Base-by-base conservation (phyloP, 768 basidiomycete species). In the Rickenella mellea region DNA sequence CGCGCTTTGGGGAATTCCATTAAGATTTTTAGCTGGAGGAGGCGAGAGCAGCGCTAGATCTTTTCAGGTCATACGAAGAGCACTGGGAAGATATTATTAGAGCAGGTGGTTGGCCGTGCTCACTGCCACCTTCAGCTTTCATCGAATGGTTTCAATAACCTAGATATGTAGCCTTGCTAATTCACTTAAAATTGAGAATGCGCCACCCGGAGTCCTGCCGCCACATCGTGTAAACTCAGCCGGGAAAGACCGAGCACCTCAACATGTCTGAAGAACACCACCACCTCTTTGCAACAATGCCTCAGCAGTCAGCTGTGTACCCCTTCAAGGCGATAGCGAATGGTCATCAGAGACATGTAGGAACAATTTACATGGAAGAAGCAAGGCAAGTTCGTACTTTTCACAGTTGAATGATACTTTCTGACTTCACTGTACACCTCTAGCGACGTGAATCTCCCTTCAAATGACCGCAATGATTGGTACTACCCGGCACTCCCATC, bases 401-500 rank as follows among this genome's bases (percentile, higher is more conserved):
- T 36, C 33, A 2, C 9, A 3, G 33, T 10, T 19, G 33, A 32
- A 10, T 36, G 10, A 36, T 14, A 3, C 5, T 19, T 32, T 3
- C 19, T 6, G n/a, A 27, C 39, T 20, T 29, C 22, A 6, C 14
- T 29, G 32, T 7, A n/a, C n/a, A n/a, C n/a, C n/a, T 19, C 21
- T 12, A 31, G 24, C 15, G 28, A 35, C 31, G 41, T 41, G 27
- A 41, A 48, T 42, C 33, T 49, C 5, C 65, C 65, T 9, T 64
- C 63, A 45, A 78, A 77, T 49, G 87, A 90, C 60, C 74, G 72
- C 45, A 83, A 85, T 52, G 69, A 74, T 17, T 90, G 84, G 83
- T 89, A 86, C 55, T 89, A 86, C 53, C 87, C 87, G 2, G 77
- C 81, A n/a, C 76, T 80, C 53, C 83, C 80, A 21, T 71, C 32